These are phyloP conservation scores for Moricandia arvensis DNA, from an alignment of 345 rosid genomes.

Conservation along the genomic window DNA sequence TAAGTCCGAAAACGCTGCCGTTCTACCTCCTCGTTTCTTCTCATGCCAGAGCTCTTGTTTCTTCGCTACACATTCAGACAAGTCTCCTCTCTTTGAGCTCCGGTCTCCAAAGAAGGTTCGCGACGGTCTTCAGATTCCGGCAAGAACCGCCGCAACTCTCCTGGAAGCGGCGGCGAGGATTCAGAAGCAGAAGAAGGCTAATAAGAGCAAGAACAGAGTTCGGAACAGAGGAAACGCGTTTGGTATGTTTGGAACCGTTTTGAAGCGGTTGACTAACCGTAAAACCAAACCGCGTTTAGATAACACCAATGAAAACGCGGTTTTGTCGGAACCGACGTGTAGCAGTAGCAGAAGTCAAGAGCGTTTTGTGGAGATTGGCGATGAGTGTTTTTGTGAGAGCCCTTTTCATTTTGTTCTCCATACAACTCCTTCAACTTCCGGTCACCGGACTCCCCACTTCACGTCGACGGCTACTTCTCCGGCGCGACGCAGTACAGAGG, in stretches of 20 bases:
- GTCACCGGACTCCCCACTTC: conserved; percentile 60
- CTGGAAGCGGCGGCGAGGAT: conserved; percentile 79
- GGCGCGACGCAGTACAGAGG: conserved; percentile 38
- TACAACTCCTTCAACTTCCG: conserved; percentile 46
- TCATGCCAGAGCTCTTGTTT: conserved; percentile 65
- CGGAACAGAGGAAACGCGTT: conserved; percentile 38
- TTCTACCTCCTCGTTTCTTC: conserved; percentile 36
- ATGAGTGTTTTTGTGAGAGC: conserved; percentile 52
- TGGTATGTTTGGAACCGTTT: conserved; percentile 56
- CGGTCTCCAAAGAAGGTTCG: conserved; percentile 44
- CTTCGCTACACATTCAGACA: conserved; percentile 46
- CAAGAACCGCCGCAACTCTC: conserved; percentile 43
- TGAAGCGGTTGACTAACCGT: conserved; percentile 50
- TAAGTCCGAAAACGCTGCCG: conserved; percentile 30
- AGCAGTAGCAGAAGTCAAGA: conserved; percentile 28
- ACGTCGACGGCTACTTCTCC: conserved; percentile 70
- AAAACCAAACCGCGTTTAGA: conserved; percentile 37
- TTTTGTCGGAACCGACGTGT: conserved; percentile 32
- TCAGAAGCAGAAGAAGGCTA: conserved; percentile 45
- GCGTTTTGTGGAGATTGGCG: conserved; percentile 28
- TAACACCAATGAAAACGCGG: conserved; percentile 11
- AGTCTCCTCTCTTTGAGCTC: conserved; percentile 65
- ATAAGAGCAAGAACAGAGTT: conserved; percentile 31
- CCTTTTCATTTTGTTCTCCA: conserved; percentile 69
- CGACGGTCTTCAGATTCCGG: conserved; percentile 32